phyloP scores from a whole-genome alignment of 306 rosid species.

The Neltuma alba region DNA sequence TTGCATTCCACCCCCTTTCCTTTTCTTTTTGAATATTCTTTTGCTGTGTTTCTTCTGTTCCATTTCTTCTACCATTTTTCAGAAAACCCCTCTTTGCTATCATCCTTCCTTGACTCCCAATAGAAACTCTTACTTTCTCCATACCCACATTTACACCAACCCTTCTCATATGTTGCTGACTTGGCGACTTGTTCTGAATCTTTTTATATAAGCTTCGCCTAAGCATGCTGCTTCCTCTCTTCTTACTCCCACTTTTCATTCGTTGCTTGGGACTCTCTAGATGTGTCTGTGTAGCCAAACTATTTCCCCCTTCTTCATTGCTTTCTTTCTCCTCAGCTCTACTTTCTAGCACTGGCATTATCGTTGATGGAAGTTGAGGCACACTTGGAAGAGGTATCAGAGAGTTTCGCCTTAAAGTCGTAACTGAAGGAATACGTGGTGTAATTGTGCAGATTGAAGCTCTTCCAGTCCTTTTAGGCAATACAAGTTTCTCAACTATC shows the following conservation, averaged over 20 bases:
- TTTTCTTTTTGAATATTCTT: constrained; percentile 73
- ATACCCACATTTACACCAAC: constrained; percentile 81
- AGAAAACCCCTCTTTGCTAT: constrained; percentile 57
- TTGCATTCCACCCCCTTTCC: constrained; percentile 91
- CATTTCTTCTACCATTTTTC: constrained; percentile 62
- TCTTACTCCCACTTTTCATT: constrained; percentile 58
- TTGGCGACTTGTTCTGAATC: constrained; percentile 66
- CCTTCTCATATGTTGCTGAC: constrained; percentile 71
- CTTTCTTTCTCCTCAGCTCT: constrained; percentile 57
- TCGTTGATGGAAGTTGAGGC: constrained; percentile 55
- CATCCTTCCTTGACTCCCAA: constrained; percentile 77
- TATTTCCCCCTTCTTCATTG: constrained; percentile 47
- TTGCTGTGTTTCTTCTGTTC: constrained; percentile 61
- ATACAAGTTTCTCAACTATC: constrained; percentile 47
- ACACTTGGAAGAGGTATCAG: constrained; percentile 77
- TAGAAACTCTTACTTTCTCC: constrained; percentile 89
- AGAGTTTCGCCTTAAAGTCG: constrained; percentile 81
- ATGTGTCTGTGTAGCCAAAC: constrained; percentile 52
- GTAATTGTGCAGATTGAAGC: constrained; percentile 76
- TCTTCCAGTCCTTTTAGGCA: constrained; percentile 78
- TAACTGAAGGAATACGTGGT: constrained; percentile 52
- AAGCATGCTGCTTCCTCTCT: constrained; percentile 61
- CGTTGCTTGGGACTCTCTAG: constrained; percentile 78
- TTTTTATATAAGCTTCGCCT: constrained; percentile 82
- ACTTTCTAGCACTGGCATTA: constrained; percentile 47